phyloP scores from a whole-genome alignment of 768 basidiomycete species.

The Peribolospora baueri region DNA sequence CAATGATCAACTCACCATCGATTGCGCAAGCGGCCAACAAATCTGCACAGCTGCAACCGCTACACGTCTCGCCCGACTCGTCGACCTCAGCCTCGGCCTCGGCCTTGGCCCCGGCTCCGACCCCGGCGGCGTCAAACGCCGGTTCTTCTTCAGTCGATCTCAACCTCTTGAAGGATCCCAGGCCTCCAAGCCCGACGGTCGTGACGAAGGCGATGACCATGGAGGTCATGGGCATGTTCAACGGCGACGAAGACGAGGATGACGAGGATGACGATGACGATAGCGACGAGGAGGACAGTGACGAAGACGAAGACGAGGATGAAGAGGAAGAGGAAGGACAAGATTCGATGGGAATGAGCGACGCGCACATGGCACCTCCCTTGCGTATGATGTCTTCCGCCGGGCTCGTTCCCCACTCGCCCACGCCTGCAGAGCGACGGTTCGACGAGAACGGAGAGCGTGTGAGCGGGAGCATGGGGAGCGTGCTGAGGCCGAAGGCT shows the following conservation, averaged over 20 bases:
- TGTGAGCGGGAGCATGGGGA: no score
- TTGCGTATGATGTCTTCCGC: not conserved
- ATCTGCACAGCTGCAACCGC: no score
- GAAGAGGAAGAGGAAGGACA: constrained; percentile 16
- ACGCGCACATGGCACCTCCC: constrained; percentile 3
- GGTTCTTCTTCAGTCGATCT: not conserved
- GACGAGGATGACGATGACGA: constrained; percentile 11
- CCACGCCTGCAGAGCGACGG: no score
- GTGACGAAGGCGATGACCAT: constrained; percentile 87
- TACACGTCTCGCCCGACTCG: no score
- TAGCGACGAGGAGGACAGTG: constrained; percentile 10
- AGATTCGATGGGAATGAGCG: constrained; percentile 3
- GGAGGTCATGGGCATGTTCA: constrained; percentile 90
- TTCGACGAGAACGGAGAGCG: no score
- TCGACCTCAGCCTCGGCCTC: no score
- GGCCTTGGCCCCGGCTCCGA: no score
- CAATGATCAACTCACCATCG: no score
- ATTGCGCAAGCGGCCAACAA: no score
- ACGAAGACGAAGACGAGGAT: constrained; percentile 17
- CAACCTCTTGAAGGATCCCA: not conserved
- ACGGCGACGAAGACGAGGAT: constrained; percentile 19
- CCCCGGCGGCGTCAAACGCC: not conserved
- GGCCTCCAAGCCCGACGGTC: constrained; percentile 42
- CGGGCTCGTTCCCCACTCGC: no score
- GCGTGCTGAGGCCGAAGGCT: constrained; percentile 38